Evolutionary conservation across 192 early-diverging fungal genomes (phyloP), one percentile per base, ranked within the genome.

Genomic region (Coemansia sp.): DNA sequence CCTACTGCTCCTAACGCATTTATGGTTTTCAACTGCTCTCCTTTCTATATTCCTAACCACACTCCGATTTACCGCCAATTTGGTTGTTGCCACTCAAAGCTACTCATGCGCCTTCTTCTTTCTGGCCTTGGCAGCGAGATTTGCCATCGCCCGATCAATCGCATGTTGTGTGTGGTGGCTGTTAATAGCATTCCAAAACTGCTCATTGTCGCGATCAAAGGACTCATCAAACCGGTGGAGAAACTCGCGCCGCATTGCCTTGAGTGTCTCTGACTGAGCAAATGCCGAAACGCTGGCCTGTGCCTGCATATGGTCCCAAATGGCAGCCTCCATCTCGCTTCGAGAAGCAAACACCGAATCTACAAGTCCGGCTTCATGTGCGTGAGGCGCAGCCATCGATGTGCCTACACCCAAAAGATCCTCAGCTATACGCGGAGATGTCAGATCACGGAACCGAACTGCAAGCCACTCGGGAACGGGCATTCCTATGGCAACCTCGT

Each of bases 381-480:
- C 64, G 44, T 59, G 42, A 22, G 46, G 21, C 1, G 42, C 57
- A 40, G 48, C n/a, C 23, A 44, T 14, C 13, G 50, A 25, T 17
- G 61, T 41, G 33, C 71, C 71, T 3, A 41, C n/a, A 19, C 60
- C 41, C n/a, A 74, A 53, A 4, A 74, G 51, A 21, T 57, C 47
- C 38, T 74, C 71, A 27, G 71, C 71, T 8, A 50, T 45, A 10
- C 57, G 53, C 8, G 33, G 33, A 6, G 53, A 44, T 5, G 66
- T 74, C 55, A 74, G 54, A 19, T 68, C 57, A 53, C 64, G 61
- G 56, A 67, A 74, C 24, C 71, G 71, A 23, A 51, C 52, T 9
- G 53, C 57, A 39, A 74, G 66, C 71, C 71, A 74, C 42, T 64
- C 65, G 18, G 71, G 71, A 30, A 74, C 53, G 0, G 71, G 66